Base-by-base conservation (phyloP, 441 rosid genomes). In the Bocquillonia castaneifolia region DNA sequence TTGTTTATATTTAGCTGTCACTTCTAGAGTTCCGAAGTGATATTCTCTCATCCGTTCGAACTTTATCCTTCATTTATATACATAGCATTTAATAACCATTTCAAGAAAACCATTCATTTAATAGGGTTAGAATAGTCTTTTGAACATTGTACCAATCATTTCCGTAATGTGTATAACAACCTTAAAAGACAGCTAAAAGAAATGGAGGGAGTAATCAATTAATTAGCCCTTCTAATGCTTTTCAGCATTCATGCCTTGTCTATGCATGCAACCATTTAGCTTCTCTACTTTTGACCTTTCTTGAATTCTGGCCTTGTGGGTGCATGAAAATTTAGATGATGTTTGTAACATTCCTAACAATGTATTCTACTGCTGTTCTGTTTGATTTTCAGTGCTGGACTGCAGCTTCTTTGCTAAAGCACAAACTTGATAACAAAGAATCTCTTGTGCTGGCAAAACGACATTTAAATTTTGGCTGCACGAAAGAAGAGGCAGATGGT, bases 381-480 rank as follows among this genome's bases (percentile, higher is more conserved):
- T 71, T 31, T 40, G 63, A 47, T 73, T 80, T 76, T 67, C 77
- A 89, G 96, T 89, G 96, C 73, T 87, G 93, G 98, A 86, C 79
- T 66, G 89, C 96, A 75, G 90, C 88, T 66, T 84, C 91, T 69
- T 69, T 89, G 80, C 73, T 79, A 74, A 86, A 85, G 87, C 71
- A 83, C 70, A 86, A 86, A 79, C 75, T 88, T 72, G 76, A 78
- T 77, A 87, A 68, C 74, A 83, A 76, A 77, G 89, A 82, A 78
- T 88, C 97, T 25, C 77, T 94, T 78, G 86, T 61, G 48, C 83
- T 79, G 59, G 96, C 94, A 56, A 85, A 81, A 77, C 72, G 80
- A 71, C 86, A 77, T 76, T 77, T 92, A 59, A 80, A 82, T 53
- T 90, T 86, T 69, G 23, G 53, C 67, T 94, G 99, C 88, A 80